Evolutionary conservation across 352 stramenopile genomes (phyloP).

Genomic region (Detonula confervacea): DNA sequence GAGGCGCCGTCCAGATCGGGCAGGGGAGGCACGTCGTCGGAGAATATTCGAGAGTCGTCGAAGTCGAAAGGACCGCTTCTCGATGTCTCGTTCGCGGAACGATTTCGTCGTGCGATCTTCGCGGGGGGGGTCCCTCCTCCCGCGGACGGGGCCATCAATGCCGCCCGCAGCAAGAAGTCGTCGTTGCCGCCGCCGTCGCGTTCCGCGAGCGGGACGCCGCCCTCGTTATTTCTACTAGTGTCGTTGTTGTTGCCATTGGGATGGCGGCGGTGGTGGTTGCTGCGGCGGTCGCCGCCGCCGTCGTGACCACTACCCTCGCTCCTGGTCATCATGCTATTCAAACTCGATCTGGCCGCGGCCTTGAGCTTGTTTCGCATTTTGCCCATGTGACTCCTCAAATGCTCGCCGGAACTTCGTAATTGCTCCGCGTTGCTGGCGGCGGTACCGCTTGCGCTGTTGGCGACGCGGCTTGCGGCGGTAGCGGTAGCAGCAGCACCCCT

Average conservation of each 20-base stretch:
- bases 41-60: not conserved
- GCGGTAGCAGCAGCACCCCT: not conserved
- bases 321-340: not conserved
- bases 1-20: too few relatives aligned
- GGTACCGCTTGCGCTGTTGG: too few relatives aligned
- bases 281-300: too few relatives aligned
- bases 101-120: not conserved
- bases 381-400: not conserved
- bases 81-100: not conserved
- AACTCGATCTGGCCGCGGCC: not conserved
- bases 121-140: not conserved
- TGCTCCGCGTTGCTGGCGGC: too few relatives aligned
- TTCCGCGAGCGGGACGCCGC: not conserved
- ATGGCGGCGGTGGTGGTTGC: too few relatives aligned
- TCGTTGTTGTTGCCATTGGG: not conserved
- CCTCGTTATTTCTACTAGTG: not conserved
- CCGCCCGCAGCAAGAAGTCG: not conserved
- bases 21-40: not conserved
- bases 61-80: not conserved
- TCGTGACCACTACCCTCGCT: not conserved
- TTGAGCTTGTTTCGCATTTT: slow-evolving; percentile 17
- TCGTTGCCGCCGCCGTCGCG: not conserved
- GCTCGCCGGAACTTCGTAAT: not conserved
- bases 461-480: too few relatives aligned
- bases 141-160: slow-evolving; percentile 1